phyloP scores from a whole-genome alignment of 257 asterid species.

The Ajuga chamaepitys region DNA sequence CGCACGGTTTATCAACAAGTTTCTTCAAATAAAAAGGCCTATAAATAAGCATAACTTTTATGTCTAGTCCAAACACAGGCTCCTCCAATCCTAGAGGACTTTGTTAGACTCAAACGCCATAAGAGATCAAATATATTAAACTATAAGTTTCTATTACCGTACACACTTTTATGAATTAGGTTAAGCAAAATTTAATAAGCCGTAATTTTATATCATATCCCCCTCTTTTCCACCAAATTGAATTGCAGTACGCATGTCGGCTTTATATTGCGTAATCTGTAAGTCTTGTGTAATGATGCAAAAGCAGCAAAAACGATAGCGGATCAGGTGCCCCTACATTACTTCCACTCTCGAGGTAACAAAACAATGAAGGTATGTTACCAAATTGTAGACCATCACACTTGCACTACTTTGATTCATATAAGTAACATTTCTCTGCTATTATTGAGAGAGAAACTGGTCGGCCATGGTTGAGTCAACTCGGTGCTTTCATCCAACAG shows the following conservation, averaged over 20 bases:
- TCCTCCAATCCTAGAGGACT: too few species aligned
- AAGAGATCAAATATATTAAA: too few species aligned
- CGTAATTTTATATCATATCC: too few species aligned
- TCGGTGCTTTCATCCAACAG: background rate
- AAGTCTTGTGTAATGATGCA: background rate
- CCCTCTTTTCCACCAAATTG: too few species aligned
- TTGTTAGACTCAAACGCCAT: too few species aligned
- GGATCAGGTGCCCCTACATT: background rate
- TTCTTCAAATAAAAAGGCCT: too few species aligned
- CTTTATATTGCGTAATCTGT: background rate
- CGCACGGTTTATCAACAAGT: too few species aligned
- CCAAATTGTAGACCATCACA: background rate
- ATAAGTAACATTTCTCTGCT: background rate
- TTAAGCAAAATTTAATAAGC: too few species aligned
- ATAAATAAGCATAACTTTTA: too few species aligned
- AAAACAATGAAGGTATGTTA: background rate
- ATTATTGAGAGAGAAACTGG: background rate
- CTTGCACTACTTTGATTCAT: background rate
- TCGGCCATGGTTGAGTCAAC: background rate
- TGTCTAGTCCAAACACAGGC: too few species aligned
- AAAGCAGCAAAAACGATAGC: background rate
- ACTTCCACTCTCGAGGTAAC: background rate
- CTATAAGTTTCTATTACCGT: too few species aligned
- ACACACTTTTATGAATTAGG: too few species aligned
- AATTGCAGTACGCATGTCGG: background rate